phyloP scores from a whole-genome alignment of 2,329 filamentous ascomycete genomes.

The Paramyrothecium roridum region DNA sequence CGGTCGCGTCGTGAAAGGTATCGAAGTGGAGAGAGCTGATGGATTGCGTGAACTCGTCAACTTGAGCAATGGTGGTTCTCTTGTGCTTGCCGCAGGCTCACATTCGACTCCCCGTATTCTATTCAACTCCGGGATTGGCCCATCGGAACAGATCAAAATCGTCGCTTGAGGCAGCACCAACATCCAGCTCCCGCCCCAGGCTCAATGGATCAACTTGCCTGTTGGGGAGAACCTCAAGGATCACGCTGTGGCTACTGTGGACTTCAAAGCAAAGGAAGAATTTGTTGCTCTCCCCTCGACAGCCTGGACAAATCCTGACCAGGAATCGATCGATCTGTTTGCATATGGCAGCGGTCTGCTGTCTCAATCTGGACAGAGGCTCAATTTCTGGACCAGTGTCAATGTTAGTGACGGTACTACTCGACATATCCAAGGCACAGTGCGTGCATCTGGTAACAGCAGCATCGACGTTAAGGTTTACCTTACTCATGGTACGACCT shows the following conservation, averaged over 20 bases:
- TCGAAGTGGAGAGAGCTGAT: constrained; percentile 57
- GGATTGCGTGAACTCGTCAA: constrained; percentile 56
- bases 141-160: constrained; percentile 52
- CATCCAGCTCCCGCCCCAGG: constrained; percentile 43
- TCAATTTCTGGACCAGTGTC: constrained; percentile 44
- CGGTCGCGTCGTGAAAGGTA: constrained; percentile 58
- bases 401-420: constrained; percentile 35
- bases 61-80: constrained; percentile 57
- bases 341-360: constrained; percentile 34
- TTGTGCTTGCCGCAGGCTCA: constrained; percentile 64
- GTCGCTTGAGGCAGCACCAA: constrained; percentile 42
- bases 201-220: constrained; percentile 56
- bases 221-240: constrained; percentile 56
- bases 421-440: constrained; percentile 41
- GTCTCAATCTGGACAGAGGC: constrained; percentile 41
- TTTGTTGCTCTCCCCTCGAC: constrained; percentile 14
- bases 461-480: constrained; percentile 45
- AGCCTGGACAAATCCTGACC: constrained; percentile 22
- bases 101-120: constrained; percentile 67
- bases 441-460: constrained; percentile 36
- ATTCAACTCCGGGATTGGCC: constrained; percentile 58
- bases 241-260: constrained; percentile 36
- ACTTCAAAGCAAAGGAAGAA: constrained; percentile 20
- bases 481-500: constrained; percentile 47
- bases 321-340: constrained; percentile 26